These are phyloP conservation scores for Malus domestica DNA, from an alignment of 306 rosid species.

Conservation along the genomic window ASM211411v1 NC_041803.1:54658501-54659000, in stretches of 20 bases:
- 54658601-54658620: conserved; percentile 64
- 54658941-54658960: no score
- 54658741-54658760: conserved; percentile 13
- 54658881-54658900: no score
- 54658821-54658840: no score
- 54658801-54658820: no score
- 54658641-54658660: background rate
- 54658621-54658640: conserved; percentile 69
- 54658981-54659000: no score
- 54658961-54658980: no score
- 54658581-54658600: conserved; percentile 59
- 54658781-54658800: background rate
- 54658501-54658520: conserved; percentile 80
- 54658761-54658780: background rate
- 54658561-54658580: conserved; percentile 65
- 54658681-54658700: background rate
- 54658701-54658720: conserved; percentile 10
- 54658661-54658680: background rate
- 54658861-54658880: no score
- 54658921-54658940: no score
- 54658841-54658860: no score
- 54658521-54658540: conserved; percentile 81
- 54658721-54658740: conserved; percentile 1
- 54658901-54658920: no score
- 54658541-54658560: conserved; percentile 92